Evolutionary conservation across 345 rosid genomes (phyloP).

Genomic region (Euphorbia peplus): DNA sequence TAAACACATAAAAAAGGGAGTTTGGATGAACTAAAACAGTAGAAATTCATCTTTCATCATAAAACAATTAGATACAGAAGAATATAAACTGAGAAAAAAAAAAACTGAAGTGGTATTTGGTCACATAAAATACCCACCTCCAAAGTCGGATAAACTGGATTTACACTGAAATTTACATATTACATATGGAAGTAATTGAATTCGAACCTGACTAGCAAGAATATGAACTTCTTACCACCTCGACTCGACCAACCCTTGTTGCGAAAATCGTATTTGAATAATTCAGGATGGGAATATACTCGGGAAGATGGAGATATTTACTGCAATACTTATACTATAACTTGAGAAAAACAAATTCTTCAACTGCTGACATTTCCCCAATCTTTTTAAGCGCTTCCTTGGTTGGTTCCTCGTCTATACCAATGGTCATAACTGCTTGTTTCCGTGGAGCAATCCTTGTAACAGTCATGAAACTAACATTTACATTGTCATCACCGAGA

Average conservation of each 20-base stretch:
- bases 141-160: too few relatives aligned
- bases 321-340: constrained; percentile 20
- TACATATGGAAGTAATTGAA: not conserved
- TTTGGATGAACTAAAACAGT: not conserved
- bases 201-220: not conserved
- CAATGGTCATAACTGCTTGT: constrained; percentile 26
- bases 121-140: too few relatives aligned
- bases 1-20: not conserved
- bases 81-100: not conserved
- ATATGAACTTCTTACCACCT: not conserved
- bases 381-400: constrained; percentile 15
- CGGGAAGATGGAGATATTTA: not conserved
- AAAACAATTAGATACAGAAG: not conserved
- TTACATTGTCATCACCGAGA: constrained; percentile 27
- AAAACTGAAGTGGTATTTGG: too few relatives aligned
- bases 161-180: too few relatives aligned
- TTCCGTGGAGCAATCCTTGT: constrained; percentile 23
- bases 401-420: constrained; percentile 29
- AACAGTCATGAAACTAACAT: constrained; percentile 30
- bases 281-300: too few relatives aligned
- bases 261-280: too few relatives aligned
- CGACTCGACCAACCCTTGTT: too few relatives aligned
- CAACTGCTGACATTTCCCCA: constrained; percentile 15
- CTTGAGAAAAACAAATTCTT: constrained; percentile 27
- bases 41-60: not conserved